phyloP scores from a whole-genome alignment of 2,329 filamentous ascomycete genomes.

The Cladophialophora yegresii region DNA sequence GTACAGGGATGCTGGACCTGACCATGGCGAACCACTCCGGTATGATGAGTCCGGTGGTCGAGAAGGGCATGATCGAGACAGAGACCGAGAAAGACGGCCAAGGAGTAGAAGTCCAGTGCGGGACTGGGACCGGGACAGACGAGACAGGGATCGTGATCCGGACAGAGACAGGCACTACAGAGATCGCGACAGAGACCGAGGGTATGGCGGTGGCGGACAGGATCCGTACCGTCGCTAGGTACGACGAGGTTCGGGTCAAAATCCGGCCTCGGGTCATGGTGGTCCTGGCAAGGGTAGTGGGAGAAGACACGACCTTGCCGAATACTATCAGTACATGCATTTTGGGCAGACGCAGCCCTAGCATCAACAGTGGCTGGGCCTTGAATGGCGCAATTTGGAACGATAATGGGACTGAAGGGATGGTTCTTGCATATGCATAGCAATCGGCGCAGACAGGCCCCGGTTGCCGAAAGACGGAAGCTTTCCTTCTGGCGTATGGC shows the following conservation, averaged over 20 bases:
- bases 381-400: neutral
- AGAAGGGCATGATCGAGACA: conserved; percentile 12
- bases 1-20: conserved; percentile 24
- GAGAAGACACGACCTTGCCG: neutral
- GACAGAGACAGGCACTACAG: conserved; percentile 21
- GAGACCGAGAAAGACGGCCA: conserved; percentile 29
- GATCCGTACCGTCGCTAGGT: conserved; percentile 22
- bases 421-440: conserved; percentile 22
- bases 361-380: neutral
- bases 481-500: conserved; percentile 3
- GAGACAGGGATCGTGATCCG: conserved; percentile 28
- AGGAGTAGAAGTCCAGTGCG: conserved; percentile 30
- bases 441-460: conserved; percentile 10
- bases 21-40: conserved; percentile 26
- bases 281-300: neutral
- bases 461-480: neutral
- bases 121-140: conserved; percentile 29
- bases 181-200: conserved; percentile 18
- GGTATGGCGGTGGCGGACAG: conserved; percentile 21
- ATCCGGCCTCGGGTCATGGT: neutral
- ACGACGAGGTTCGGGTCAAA: conserved; percentile 5
- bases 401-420: neutral
- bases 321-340: neutral
- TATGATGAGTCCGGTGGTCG: conserved; percentile 22
- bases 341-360: neutral